A percentile compares a stretch with the other conserved stretches of the same genome.
Evolutionary conservation across 352 stramenopile genomes (phyloP).

Genomic region (Pseudoperonospora humuli): DNA sequence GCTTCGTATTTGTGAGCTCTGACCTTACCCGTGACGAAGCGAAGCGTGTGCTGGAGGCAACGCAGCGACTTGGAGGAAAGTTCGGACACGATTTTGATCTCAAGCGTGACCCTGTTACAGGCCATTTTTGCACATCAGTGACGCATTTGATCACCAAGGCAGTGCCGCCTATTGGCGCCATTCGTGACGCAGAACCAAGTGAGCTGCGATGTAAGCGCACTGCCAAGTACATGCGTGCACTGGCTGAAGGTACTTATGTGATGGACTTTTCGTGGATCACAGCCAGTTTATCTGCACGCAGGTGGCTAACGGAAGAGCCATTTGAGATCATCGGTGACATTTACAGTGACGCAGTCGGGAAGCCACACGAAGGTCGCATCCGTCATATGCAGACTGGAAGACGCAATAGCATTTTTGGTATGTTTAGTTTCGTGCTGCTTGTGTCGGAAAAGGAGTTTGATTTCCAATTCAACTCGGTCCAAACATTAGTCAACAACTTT

Average conservation of each 20-base stretch:
- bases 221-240: slow-evolving; percentile 79
- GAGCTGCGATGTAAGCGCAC: slow-evolving; percentile 68
- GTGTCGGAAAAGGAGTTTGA: slow-evolving; percentile 62
- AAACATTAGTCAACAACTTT: slow-evolving; percentile 57
- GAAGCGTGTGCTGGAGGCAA: slow-evolving; percentile 49
- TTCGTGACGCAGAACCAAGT: not conserved
- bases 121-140: slow-evolving; percentile 42
- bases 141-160: slow-evolving; percentile 75
- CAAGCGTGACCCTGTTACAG: slow-evolving; percentile 36
- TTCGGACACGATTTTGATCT: slow-evolving; percentile 69
- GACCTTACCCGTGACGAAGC: slow-evolving; percentile 47
- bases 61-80: slow-evolving; percentile 50
- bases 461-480: slow-evolving; percentile 60
- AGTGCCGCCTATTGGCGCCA: slow-evolving; percentile 19
- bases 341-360: slow-evolving; percentile 61
- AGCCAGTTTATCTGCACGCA: slow-evolving; percentile 46
- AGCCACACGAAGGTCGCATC: slow-evolving; percentile 59
- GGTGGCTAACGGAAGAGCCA: slow-evolving; percentile 60
- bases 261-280: slow-evolving; percentile 73
- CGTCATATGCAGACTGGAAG: slow-evolving; percentile 34
- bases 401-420: slow-evolving; percentile 69
- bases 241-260: slow-evolving; percentile 65
- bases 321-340: slow-evolving; percentile 80
- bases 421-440: slow-evolving; percentile 71
- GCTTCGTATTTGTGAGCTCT: slow-evolving; percentile 54